Percentiles rank a stretch among this genome's conserved stretches.
phyloP scores from a whole-genome alignment of 1,284 basidiomycete species.

The Tranzscheliella williamsii region DNA sequence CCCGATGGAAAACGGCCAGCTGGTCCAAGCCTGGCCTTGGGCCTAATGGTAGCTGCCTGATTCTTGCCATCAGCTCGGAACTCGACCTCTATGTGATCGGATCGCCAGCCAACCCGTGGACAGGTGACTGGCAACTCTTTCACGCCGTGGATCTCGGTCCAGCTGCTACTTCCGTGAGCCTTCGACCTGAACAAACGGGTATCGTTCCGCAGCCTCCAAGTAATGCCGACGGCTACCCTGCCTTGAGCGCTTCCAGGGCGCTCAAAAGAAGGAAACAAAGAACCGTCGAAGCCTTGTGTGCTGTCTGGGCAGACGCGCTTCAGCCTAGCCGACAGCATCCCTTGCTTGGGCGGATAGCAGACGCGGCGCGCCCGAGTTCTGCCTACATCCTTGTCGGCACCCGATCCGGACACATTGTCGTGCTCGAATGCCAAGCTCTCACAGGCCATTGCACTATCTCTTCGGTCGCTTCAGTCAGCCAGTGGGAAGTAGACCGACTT shows the following conservation, averaged over 20 bases:
- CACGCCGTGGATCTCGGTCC: constrained; percentile 5
- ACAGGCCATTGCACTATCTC: constrained; percentile 15
- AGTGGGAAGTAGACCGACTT: constrained; percentile 13
- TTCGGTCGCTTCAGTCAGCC: constrained; percentile 11
- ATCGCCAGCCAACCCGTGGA: constrained; percentile 25
- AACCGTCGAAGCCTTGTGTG: background rate
- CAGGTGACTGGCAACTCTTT: constrained; percentile 22
- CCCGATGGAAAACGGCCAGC: constrained; percentile 20
- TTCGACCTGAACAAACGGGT: background rate
- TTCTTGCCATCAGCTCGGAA: constrained; percentile 29
- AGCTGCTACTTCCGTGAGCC: background rate
- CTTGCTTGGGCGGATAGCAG: background rate
- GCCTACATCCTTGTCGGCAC: constrained; percentile 18
- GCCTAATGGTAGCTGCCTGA: constrained; percentile 22
- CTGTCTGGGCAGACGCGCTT: background rate
- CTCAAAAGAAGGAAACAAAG: background rate
- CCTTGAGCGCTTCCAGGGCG: background rate
- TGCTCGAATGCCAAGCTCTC: constrained; percentile 12
- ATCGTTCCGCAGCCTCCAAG: background rate
- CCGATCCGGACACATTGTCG: constrained; percentile 19
- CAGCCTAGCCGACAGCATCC: background rate
- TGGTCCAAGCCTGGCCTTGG: constrained; percentile 36
- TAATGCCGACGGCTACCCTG: too few species aligned
- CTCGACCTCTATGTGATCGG: constrained; percentile 29
- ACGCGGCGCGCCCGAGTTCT: background rate